A percentile compares a stretch with the other conserved stretches of the same genome.
Conservation (phyloP, 108 stramenopile species). For the Cylindrotheca closterium region DNA sequence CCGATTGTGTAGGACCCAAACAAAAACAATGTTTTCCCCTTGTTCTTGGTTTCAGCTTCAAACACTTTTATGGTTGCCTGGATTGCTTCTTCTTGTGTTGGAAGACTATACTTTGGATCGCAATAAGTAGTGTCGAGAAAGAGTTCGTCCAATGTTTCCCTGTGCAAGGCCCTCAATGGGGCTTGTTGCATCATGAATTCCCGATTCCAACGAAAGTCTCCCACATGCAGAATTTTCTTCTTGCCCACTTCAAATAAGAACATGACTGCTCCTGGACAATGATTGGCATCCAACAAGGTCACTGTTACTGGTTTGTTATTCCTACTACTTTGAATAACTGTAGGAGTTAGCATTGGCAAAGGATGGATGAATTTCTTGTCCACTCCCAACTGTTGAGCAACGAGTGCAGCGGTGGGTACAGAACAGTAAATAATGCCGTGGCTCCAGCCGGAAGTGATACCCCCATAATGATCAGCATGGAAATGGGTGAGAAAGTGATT, state of each 20-base stretch:
- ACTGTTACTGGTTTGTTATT: conserved; percentile 57
- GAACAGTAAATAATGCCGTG: conserved; percentile 75
- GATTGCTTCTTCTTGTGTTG: conserved; percentile 58
- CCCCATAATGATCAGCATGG: conserved; percentile 75
- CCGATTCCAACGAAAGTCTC: conserved; percentile 72
- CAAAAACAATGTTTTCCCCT: conserved; percentile 63
- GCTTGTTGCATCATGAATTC: conserved; percentile 52
- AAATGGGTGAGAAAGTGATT: conserved; percentile 84
- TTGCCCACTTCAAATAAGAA: conserved; percentile 79
- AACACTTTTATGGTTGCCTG: conserved; percentile 47
- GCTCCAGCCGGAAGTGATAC: conserved; percentile 61
- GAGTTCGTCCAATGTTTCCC: conserved; percentile 44
- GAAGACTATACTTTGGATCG: conserved; percentile 60
- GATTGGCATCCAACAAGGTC: conserved; percentile 75
- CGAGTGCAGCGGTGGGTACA: conserved; percentile 60
- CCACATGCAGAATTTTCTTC: conserved; percentile 55
- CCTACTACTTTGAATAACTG: conserved; percentile 52
- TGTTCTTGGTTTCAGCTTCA: conserved; percentile 47
- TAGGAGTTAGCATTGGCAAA: conserved; percentile 64
- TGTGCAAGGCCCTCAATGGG: conserved; percentile 30
- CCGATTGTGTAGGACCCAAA: conserved; percentile 95
- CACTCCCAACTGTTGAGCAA: conserved; percentile 53
- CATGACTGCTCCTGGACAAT: conserved; percentile 89
- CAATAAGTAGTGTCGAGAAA: conserved; percentile 82
- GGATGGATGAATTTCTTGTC: conserved; percentile 61